Conservation (phyloP, 495 filamentous ascomycete species). For the Xylaria curta region DNA sequence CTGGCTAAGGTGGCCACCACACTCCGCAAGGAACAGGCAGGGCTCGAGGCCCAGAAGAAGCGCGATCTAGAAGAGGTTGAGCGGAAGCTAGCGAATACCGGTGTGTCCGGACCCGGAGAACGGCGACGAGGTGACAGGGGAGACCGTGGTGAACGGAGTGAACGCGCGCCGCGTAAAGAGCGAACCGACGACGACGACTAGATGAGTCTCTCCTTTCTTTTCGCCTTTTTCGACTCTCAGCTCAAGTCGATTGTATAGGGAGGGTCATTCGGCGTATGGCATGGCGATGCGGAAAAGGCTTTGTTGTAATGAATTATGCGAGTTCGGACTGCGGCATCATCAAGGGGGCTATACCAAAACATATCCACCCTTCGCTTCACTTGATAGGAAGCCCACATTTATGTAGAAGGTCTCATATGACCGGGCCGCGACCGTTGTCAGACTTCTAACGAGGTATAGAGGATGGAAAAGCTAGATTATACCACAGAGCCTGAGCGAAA, state of each 20-base stretch:
- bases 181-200: slow-evolving; percentile 58
- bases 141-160: slow-evolving; percentile 32
- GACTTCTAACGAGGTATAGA: slow-evolving; percentile 25
- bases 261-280: slow-evolving; percentile 36
- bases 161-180: slow-evolving; percentile 39
- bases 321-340: slow-evolving; percentile 14
- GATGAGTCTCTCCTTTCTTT: slow-evolving; percentile 31
- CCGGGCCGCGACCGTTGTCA: slow-evolving; percentile 13
- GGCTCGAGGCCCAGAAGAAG: slow-evolving; percentile 63
- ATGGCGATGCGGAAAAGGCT: slow-evolving; percentile 30
- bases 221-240: slow-evolving; percentile 28
- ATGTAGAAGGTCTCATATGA: slow-evolving; percentile 19
- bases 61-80: slow-evolving; percentile 65
- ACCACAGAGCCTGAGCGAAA: slow-evolving; percentile 18
- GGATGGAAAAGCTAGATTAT: slow-evolving; percentile 24
- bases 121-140: slow-evolving; percentile 37
- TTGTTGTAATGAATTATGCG: slow-evolving; percentile 32
- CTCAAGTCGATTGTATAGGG: slow-evolving; percentile 34
- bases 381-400: slow-evolving; percentile 19
- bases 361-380: background rate
- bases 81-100: slow-evolving; percentile 55
- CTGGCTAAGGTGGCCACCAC: slow-evolving; percentile 76
- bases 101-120: slow-evolving; percentile 37
- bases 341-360: slow-evolving; percentile 3
- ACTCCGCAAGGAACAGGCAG: slow-evolving; percentile 77